phyloP scores from a whole-genome alignment of 1,139 yeast species.

The Candida sp. region DNA sequence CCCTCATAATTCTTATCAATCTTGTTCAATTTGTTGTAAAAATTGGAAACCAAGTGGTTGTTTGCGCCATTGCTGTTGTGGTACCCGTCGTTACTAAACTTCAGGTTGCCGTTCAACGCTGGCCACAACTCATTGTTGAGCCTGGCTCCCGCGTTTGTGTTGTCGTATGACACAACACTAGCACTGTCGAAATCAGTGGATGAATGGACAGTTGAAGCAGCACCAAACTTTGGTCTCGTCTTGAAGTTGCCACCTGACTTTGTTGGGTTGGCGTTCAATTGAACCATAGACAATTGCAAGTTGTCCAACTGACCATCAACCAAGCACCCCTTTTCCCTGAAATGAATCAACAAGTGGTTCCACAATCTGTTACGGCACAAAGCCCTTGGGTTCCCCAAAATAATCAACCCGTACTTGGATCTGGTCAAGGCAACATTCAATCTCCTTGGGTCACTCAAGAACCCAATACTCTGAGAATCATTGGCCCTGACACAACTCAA shows the following conservation, averaged over 20 bases:
- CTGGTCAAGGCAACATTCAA: slow-evolving; percentile 92
- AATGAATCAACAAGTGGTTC: slow-evolving; percentile 80
- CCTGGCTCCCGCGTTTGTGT: slow-evolving; percentile 16
- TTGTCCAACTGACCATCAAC: slow-evolving; percentile 93
- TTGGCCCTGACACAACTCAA: slow-evolving; percentile 93
- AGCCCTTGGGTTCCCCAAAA: slow-evolving; percentile 86
- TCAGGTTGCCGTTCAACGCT: slow-evolving; percentile 19
- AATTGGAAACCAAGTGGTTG: slow-evolving; percentile 41
- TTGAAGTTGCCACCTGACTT: not conserved
- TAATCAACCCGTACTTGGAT: slow-evolving; percentile 83
- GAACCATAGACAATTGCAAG: slow-evolving; percentile 74
- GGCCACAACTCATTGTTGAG: slow-evolving; percentile 37
- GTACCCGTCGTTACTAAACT: slow-evolving; percentile 16
- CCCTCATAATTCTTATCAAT: slow-evolving; percentile 19
- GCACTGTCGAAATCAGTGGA: slow-evolving; percentile 46
- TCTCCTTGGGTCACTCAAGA: slow-evolving; percentile 88
- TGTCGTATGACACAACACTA: slow-evolving; percentile 50
- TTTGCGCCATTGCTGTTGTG: slow-evolving; percentile 5
- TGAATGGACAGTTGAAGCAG: slow-evolving; percentile 11
- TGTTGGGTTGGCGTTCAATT: slow-evolving; percentile 30
- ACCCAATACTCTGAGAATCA: slow-evolving; percentile 83
- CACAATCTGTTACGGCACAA: slow-evolving; percentile 75
- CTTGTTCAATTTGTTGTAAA: slow-evolving; percentile 43
- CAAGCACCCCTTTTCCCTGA: slow-evolving; percentile 82
- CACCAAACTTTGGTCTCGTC: slow-evolving; percentile 12